Evolutionary conservation across 2,329 filamentous ascomycete species (phyloP), one percentile per base, ranked within the genome.

Genomic region (Monascus ruber): DNA sequence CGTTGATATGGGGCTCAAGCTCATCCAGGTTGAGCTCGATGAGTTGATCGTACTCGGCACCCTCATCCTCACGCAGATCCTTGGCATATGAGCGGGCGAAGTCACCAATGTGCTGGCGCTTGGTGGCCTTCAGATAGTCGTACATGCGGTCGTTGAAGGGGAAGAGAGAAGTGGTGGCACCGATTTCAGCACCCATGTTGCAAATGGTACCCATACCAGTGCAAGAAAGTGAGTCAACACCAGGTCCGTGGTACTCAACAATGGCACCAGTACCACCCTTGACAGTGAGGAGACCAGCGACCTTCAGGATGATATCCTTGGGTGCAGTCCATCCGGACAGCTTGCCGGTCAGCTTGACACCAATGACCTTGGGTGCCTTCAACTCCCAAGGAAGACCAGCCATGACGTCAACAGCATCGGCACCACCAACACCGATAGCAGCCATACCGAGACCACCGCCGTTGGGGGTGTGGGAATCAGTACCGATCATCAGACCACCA

Each of bases 321-420:
- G 91, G 85, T 40, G 88, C 66, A 51, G 87, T 84, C 91, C 91
- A 98, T 66, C 89, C 89, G 56, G 75, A 84, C 59, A 98, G 60
- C 65, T 85, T 55, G 52, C 91, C 91, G 52, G 88, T 95, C 42
- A 98, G 81, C 71, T 85, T 93, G 41, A 98, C 83, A 77, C 91
- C 91, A 60, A 96, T 94, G 46, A 94, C 73, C 71, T 95, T 95
- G 47, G 91, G 91, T 44, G 91, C 89, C 77, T 96, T 96, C 56
- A 98, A 72, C 68, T 98, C 91, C 91, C 91, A 96, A 44, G 89
- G 89, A 51, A 94, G 79, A 68, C 86, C 83, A 58, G 88, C 87
- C 86, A 98, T 94, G 56, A 95, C 91, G 69, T 98, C 91, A 57
- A 96, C 91, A 43, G 91, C 91, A 70, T 96, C 91, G 60, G 89